Evolutionary conservation across 495 filamentous ascomycete genomes (phyloP).

Genomic region (Neurospora sp.): DNA sequence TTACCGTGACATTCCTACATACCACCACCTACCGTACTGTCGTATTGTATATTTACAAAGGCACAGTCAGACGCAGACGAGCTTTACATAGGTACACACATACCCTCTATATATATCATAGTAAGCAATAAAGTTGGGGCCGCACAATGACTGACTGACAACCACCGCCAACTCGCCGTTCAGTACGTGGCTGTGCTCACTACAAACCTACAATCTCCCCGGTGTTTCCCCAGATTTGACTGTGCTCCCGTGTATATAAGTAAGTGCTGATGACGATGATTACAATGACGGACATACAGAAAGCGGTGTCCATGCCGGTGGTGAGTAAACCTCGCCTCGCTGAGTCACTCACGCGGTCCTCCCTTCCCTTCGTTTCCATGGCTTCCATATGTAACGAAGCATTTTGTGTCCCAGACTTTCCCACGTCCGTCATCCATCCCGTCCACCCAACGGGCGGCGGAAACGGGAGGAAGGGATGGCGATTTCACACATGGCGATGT

Average conservation of each 20-base stretch:
- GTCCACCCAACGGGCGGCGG: not conserved
- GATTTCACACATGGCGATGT: not conserved
- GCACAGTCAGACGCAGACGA: not conserved
- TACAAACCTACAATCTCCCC: not conserved
- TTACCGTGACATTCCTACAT: not conserved
- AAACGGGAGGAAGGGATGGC: not conserved
- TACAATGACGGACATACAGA: not conserved
- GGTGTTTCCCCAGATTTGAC: not conserved
- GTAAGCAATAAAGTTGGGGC: not conserved
- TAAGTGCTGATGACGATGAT: not conserved
- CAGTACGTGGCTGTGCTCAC: not conserved
- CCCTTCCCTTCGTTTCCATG: not conserved
- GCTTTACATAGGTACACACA: not conserved
- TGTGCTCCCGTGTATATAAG: not conserved
- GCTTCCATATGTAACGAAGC: not conserved
- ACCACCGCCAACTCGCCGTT: not conserved
- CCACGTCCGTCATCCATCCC: not conserved
- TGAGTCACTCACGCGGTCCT: not conserved
- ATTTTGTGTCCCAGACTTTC: not conserved
- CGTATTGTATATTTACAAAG: not conserved
- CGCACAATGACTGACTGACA: not conserved
- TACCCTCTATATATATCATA: not conserved
- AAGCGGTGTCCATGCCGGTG: not conserved
- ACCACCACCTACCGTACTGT: not conserved
- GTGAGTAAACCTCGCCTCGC: not conserved